Conservation (phyloP, 208 protist genomes). For the Trypanosoma cruzi region DNA sequence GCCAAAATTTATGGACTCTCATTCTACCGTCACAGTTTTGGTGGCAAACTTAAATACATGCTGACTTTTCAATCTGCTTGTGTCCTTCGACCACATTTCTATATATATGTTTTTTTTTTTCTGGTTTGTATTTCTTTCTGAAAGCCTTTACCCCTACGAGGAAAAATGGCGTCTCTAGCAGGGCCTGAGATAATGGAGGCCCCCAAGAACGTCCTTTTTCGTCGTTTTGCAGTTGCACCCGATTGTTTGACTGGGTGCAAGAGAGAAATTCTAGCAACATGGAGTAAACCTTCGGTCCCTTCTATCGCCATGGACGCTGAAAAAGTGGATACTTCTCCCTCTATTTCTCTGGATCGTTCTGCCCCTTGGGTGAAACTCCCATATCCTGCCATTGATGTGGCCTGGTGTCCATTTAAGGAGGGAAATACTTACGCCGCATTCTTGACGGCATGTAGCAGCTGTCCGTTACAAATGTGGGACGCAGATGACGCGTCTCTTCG, state of each 20-base stretch:
- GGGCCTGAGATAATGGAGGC: background rate
- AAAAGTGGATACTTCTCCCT: background rate
- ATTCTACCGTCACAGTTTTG: slow-evolving; percentile 5
- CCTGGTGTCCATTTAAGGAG: slow-evolving; percentile 81
- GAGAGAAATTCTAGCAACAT: slow-evolving; percentile 47
- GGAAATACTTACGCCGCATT: slow-evolving; percentile 51
- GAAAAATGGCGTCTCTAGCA: slow-evolving; percentile 9
- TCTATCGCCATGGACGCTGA: slow-evolving; percentile 1
- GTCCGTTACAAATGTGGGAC: slow-evolving; percentile 86
- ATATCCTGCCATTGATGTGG: slow-evolving; percentile 67
- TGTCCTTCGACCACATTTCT: too few relatives aligned
- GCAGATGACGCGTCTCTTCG: slow-evolving; percentile 58
- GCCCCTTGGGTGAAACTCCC: slow-evolving; percentile 52
- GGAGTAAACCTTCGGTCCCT: slow-evolving; percentile 26
- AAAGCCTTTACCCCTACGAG: background rate
- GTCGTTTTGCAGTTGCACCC: slow-evolving; percentile 58
- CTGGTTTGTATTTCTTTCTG: too few relatives aligned
- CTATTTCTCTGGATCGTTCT: slow-evolving; percentile 11
- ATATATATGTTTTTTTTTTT: slow-evolving; percentile 20
- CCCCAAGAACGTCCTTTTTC: slow-evolving; percentile 34
- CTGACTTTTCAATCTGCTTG: too few relatives aligned
- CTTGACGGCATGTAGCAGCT: slow-evolving; percentile 48
- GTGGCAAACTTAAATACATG: background rate
- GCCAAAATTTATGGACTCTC: background rate
- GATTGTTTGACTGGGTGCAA: slow-evolving; percentile 36